Evolutionary conservation across 495 filamentous ascomycete species (phyloP).

Genomic region (Rhypophila decipiens): DNA sequence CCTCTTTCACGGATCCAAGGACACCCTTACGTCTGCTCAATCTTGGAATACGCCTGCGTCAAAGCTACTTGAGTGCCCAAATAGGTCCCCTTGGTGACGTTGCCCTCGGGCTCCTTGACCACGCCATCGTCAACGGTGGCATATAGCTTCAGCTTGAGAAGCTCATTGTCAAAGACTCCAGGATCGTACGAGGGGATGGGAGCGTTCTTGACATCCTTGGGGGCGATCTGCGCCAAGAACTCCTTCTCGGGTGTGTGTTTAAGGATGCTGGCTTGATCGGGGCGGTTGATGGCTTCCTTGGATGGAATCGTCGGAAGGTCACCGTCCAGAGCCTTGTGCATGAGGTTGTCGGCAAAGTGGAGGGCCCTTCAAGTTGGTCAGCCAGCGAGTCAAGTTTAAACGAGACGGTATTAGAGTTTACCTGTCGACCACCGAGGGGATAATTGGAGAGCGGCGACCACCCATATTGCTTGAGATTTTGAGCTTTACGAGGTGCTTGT

Average conservation of each 20-base stretch:
- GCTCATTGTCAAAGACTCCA: slow-evolving; percentile 26
- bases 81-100: slow-evolving; percentile 25
- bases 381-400: no score
- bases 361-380: no score
- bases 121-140: slow-evolving; percentile 15
- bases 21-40: slow-evolving; percentile 31
- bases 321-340: slow-evolving; percentile 11
- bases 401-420: no score
- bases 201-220: slow-evolving; percentile 15
- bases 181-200: slow-evolving; percentile 26
- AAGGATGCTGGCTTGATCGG: slow-evolving; percentile 20
- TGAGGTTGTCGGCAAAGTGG: slow-evolving; percentile 8
- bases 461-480: no score
- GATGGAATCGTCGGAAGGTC: slow-evolving; percentile 15
- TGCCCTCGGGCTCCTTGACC: slow-evolving; percentile 17
- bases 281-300: slow-evolving; percentile 5
- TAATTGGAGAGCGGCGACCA: slow-evolving; percentile 3
- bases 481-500: no score
- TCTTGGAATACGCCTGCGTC: slow-evolving; percentile 31
- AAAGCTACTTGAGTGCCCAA: slow-evolving; percentile 34
- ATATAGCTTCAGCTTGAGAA: slow-evolving; percentile 23
- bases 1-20: neutral
- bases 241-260: slow-evolving; percentile 21
- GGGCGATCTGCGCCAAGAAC: slow-evolving; percentile 15
- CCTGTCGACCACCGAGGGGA: neutral